Evolutionary conservation across 345 rosid genomes (phyloP), one percentile per base, ranked within the genome.

Genomic region (Brassica rapa): DNA sequence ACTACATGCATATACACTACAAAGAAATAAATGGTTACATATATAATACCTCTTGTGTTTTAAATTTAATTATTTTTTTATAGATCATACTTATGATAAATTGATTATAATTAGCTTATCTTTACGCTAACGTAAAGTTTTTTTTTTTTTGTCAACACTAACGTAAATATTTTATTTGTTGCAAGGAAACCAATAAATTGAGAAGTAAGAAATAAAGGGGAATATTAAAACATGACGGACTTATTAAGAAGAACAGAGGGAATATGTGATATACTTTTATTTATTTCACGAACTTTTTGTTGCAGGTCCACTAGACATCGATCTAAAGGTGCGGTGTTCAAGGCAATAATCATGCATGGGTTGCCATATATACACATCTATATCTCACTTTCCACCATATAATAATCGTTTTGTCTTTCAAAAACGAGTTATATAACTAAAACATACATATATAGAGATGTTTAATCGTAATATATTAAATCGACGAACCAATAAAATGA

Each of bases 301-400:
- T 65, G 59, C 62, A 65, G 81, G 61, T 72, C 77, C 75, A 79
- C 61, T 68, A 3, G 82, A 62, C 75, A 69, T 73, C 57, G 69
- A 62, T 73, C 78, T 51, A 74, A 24, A 62, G 29, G 35, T 80
- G 79, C 79, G 60, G 73, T 80, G 71, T 68, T 53, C 71, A 62
- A 73, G 70, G 74, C 82, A 80, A 65, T 78, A 15, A 74, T 72
- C 81, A 80, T 80, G 82, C 70, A 80, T 80, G 82, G 75, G 78
- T 69, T 68, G 51, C 75, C 66, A 74, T 67, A 10, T 49, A 43
- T 12, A 79, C 73, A 79, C 53, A 66, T 57, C 61, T 66, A 10
- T 53, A 57, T 23, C 27, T 59, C 64, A n/a, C 73, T 46, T 73
- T 67, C 41, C 68, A 65, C 68, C 60, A 56, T 66, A 59, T 59